Conservation (phyloP, 2,329 filamentous ascomycete species). For the Penicillium sclerotigenum region DNA sequence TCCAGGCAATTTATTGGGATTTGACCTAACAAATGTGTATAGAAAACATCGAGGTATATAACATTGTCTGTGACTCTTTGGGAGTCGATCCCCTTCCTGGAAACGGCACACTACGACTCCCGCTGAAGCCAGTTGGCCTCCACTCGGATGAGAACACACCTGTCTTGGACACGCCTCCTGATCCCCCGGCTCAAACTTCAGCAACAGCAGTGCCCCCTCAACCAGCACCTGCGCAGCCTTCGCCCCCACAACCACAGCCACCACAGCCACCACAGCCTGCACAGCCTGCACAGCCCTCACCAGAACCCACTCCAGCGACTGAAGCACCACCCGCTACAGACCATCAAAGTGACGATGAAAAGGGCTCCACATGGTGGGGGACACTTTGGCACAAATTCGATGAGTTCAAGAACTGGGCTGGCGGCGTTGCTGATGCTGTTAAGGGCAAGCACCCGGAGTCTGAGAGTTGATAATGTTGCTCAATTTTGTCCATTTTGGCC, state of each 20-base stretch:
- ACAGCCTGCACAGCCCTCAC: neutral
- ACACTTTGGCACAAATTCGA: slow-evolving; percentile 36
- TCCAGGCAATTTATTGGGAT: neutral
- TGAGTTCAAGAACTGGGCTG: slow-evolving; percentile 37
- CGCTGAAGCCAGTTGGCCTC: slow-evolving; percentile 44
- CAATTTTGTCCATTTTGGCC: neutral
- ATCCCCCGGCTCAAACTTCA: slow-evolving; percentile 29
- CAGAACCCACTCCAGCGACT: neutral
- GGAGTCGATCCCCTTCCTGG: slow-evolving; percentile 71
- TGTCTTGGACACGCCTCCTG: slow-evolving; percentile 30
- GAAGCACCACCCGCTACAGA: slow-evolving; percentile 10
- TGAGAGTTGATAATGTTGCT: neutral
- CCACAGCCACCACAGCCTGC: neutral
- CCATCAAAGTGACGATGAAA: slow-evolving; percentile 20
- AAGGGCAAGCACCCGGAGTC: slow-evolving; percentile 26
- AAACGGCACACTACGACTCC: slow-evolving; percentile 72
- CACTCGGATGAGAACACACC: slow-evolving; percentile 43
- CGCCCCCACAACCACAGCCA: neutral
- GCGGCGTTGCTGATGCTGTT: slow-evolving; percentile 29
- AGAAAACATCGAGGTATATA: slow-evolving; percentile 96
- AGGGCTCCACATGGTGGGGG: slow-evolving; percentile 32
- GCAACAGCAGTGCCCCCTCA: slow-evolving; percentile 1
- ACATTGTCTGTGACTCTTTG: slow-evolving; percentile 86
- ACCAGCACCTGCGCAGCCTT: neutral
- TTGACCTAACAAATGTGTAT: slow-evolving; percentile 7